phyloP scores from a whole-genome alignment of 805 yeast species.

The Cyberlindnera maclurae region DNA sequence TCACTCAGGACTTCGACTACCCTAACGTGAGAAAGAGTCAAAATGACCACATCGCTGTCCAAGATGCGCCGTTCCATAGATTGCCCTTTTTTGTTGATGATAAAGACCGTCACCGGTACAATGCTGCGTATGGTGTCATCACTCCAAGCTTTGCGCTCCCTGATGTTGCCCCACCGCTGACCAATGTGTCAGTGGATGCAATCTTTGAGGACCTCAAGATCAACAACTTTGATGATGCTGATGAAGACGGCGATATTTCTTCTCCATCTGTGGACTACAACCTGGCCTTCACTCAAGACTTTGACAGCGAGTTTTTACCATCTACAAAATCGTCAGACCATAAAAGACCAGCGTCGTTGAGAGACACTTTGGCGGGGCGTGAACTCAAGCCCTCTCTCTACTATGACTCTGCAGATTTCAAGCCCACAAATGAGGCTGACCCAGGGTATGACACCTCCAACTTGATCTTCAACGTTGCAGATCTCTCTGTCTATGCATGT shows the following conservation, averaged over 20 bases:
- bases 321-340: not conserved
- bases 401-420: slow-evolving; percentile 16
- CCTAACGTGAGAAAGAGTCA: slow-evolving; percentile 44
- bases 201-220: slow-evolving; percentile 15
- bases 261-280: not conserved
- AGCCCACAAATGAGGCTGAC: slow-evolving; percentile 22
- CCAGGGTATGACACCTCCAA: slow-evolving; percentile 46
- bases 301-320: slow-evolving; percentile 9
- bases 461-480: slow-evolving; percentile 47
- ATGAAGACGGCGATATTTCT: not conserved
- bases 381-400: slow-evolving; percentile 8
- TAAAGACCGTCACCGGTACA: slow-evolving; percentile 41
- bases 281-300: slow-evolving; percentile 14
- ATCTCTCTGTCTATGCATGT: slow-evolving; percentile 38
- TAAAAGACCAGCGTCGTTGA: not conserved
- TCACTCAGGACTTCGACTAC: slow-evolving; percentile 45
- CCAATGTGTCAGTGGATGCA: slow-evolving; percentile 37
- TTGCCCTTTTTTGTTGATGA: slow-evolving; percentile 61
- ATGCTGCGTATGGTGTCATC: slow-evolving; percentile 43
- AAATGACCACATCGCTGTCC: slow-evolving; percentile 53
- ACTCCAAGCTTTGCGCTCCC: slow-evolving; percentile 60
- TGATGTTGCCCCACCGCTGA: slow-evolving; percentile 52
- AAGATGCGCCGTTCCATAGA: slow-evolving; percentile 83
- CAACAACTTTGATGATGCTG: slow-evolving; percentile 1
- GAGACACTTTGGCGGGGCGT: slow-evolving; percentile 16